phyloP scores from a whole-genome alignment of 352 stramenopile genomes.

The Phytophthora citricola region DNA sequence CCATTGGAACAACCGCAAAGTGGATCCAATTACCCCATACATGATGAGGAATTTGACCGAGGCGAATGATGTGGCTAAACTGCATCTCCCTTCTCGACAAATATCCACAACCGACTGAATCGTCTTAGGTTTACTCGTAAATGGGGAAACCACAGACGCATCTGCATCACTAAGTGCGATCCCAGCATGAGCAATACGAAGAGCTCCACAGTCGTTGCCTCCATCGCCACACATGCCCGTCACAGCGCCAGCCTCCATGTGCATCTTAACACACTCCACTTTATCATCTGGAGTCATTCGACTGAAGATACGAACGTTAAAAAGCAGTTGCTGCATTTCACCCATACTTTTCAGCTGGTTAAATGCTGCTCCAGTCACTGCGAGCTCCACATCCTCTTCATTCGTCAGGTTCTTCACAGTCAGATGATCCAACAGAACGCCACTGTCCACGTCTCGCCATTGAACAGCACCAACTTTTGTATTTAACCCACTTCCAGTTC shows the following conservation, averaged over 20 bases:
- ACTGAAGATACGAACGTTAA: slow-evolving; percentile 79
- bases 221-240: slow-evolving; percentile 87
- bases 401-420: slow-evolving; percentile 33
- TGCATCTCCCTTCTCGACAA: slow-evolving; percentile 86
- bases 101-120: slow-evolving; percentile 87
- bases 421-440: slow-evolving; percentile 29
- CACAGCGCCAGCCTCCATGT: slow-evolving; percentile 67
- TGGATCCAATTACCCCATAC: slow-evolving; percentile 82
- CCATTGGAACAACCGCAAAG: slow-evolving; percentile 71
- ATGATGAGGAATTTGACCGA: slow-evolving; percentile 91
- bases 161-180: slow-evolving; percentile 92
- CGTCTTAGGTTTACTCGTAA: slow-evolving; percentile 87
- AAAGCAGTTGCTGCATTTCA: slow-evolving; percentile 62
- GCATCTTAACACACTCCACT: slow-evolving; percentile 68
- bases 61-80: slow-evolving; percentile 86
- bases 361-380: slow-evolving; percentile 78
- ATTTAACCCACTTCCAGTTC: slow-evolving; percentile 19
- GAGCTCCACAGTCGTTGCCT: slow-evolving; percentile 92
- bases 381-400: slow-evolving; percentile 53
- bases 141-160: slow-evolving; percentile 87
- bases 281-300: slow-evolving; percentile 82
- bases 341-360: slow-evolving; percentile 62
- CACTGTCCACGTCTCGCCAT: slow-evolving; percentile 47
- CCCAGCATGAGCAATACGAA: slow-evolving; percentile 92
- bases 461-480: slow-evolving; percentile 31